Base-by-base conservation (phyloP, 345 rosid genomes). In the Physaria fendleri region DNA sequence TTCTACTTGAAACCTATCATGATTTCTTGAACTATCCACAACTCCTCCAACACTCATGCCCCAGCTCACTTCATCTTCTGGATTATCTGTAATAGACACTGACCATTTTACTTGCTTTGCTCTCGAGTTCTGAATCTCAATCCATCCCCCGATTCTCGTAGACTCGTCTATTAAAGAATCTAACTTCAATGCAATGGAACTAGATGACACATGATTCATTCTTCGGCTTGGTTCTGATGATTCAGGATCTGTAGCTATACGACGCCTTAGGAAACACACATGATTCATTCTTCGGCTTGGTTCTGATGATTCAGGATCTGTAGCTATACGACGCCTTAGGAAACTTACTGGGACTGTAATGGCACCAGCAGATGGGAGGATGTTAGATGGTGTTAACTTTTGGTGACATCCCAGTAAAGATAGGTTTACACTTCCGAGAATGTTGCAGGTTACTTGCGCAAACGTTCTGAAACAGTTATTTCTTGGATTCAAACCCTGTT, bases 51-150 rank as follows among this genome's bases (percentile, higher is more conserved):
- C 53, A 65, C 78, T 77, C 62, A 80, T 37, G 22, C 95, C 97
- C 96, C 93, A 92, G n/a, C 93, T 87, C 13, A 72, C 43, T 59
- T 79, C 97, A 51, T 83, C 83, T 40, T 84, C 83, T 25, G 80
- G 73, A 17, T 71, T 78, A 53, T 92, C 85, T 43, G 82, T 78
- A 35, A 80, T 43, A 47, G 61, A 80, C 15, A 81, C 61, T 6
- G 80, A 85, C 95, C 95, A 92, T 30, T 77, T 75, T 2, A 87
- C 9, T 7, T 61, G 66, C 65, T 66, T 77, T 35, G 63, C 61
- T 58, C 74, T 70, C 1, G 79, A 70, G 16, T 73, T 76, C 57
- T 81, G 74, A 79, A 81, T 69, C 78, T 92, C 90, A 51, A 86
- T 52, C 98, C 98, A 88, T 62, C 85, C 85, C 3, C 79, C 80